Conservation (phyloP, 306 rosid genomes). For the Quercus gilva region DNA sequence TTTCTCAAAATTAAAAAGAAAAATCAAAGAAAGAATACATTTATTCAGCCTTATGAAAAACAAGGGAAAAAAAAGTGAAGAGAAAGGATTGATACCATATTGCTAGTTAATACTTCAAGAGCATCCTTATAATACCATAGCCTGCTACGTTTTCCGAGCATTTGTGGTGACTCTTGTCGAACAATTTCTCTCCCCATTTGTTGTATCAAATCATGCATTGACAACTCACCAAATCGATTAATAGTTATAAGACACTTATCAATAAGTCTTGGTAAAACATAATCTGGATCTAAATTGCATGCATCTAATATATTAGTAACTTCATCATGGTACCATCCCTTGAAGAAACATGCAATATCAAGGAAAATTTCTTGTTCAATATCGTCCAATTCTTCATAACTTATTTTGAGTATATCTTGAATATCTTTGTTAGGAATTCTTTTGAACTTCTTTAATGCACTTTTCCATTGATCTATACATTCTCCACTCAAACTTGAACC, state of each 20-base stretch:
- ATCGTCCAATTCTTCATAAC: constrained; percentile 1
- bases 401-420: neutral
- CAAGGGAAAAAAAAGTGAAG: neutral
- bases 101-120: neutral
- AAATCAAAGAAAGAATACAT: too few species aligned
- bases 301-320: neutral
- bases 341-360: constrained; percentile 27
- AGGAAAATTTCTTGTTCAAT: constrained; percentile 3
- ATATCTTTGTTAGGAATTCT: neutral
- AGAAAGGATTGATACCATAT: neutral
- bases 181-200: constrained; percentile 24
- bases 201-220: constrained; percentile 23
- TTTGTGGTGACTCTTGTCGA: neutral
- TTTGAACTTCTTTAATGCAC: neutral
- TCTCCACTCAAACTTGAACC: neutral
- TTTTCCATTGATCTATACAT: constrained; percentile 7
- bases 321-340: neutral
- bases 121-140: constrained; percentile 21
- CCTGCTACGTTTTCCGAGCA: constrained; percentile 25
- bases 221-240: neutral
- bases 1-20: too few species aligned
- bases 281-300: neutral
- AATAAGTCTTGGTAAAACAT: neutral
- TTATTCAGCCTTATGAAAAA: too few species aligned
- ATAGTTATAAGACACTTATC: constrained; percentile 8